Evolutionary conservation across 768 basidiomycete genomes (phyloP), one percentile per base, ranked within the genome.

Genomic region (Boletus vermiculosoides): DNA sequence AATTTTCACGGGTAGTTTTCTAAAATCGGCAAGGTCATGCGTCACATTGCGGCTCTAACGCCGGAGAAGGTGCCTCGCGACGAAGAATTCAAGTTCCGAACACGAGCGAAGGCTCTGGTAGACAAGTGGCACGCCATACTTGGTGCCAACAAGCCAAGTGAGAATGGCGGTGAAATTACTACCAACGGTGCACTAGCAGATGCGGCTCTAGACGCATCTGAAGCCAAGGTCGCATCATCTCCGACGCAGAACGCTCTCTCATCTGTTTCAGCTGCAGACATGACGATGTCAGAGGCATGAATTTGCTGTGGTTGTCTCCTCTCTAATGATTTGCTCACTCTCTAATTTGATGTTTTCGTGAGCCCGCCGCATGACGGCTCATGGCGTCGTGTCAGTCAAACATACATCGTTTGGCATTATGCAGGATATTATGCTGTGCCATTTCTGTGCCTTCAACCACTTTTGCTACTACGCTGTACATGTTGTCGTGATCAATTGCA

Each of bases 21-120:
- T 60, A 82, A 83, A 73, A 78, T 83, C 55, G 77, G 74, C 66
- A 78, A 79, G 74, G 84, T 85, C 56, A 83, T 85, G 80, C 81
- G 83, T 68, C 82, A 83, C 71, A 83, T 85, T 64, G 76, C 80
- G 50, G 75, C 76, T 18, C 71, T 83, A 34, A 54, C 63, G 18
- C 70, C 68, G 25, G 65, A 73, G 46, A 75, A 71, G 60, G 78
- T 84, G 50, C 81, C 83, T 25, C 69, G 75, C 56, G 77, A 83
- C 53, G 79, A 78, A 33, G 78, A 83, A 64, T 79, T 78, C 69
- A 76, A 81, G 62, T 79, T 84, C 72, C 80, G 76, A 54, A 73
- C 75, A 47, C 76, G 82, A 55, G 79, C 81, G 3, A 69, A 73
- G 54, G 75, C 76, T 23, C 62, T 83, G 45, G 79, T 83, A 60